phyloP scores from a whole-genome alignment of 345 rosid species.

The Heritiera littoralis region DNA sequence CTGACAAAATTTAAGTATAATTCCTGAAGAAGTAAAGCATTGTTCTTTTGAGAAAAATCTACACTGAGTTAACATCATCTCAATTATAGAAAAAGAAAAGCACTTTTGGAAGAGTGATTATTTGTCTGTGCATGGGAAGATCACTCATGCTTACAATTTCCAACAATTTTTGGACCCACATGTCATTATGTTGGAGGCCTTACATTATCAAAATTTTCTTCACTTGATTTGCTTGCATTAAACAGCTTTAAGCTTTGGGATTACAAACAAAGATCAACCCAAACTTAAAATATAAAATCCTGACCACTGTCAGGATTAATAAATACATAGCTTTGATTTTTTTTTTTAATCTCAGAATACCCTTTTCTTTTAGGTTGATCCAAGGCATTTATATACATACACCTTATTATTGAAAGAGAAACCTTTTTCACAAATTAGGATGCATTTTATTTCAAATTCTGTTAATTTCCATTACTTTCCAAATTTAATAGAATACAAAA shows the following conservation, averaged over 20 bases:
- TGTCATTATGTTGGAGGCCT: background rate
- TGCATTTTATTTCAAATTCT: background rate
- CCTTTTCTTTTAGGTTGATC: background rate
- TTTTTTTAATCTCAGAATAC: background rate
- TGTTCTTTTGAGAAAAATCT: conserved; percentile 12
- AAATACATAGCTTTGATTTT: background rate
- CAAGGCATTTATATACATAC: background rate
- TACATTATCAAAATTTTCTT: background rate
- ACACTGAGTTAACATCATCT: background rate
- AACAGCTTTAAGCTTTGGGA: background rate
- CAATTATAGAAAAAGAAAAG: conserved; percentile 6
- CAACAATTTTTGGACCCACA: conserved; percentile 10
- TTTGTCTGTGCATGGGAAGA: conserved; percentile 14
- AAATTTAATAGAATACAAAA: too few relatives aligned
- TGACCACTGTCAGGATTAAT: background rate
- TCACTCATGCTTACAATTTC: conserved; percentile 13
- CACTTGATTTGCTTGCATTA: background rate
- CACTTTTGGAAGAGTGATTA: conserved; percentile 18
- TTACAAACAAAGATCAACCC: conserved; percentile 4
- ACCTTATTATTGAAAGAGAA: too few relatives aligned
- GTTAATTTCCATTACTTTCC: too few relatives aligned
- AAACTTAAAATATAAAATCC: background rate
- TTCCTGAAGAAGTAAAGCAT: conserved; percentile 25
- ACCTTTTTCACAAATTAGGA: background rate
- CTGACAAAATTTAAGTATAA: conserved; percentile 17